A percentile compares a stretch with the other conserved stretches of the same genome.
These are phyloP conservation scores for Apiospora arundinis DNA, from an alignment of 2,329 filamentous ascomycete genomes.

Conservation along the genomic window DNA sequence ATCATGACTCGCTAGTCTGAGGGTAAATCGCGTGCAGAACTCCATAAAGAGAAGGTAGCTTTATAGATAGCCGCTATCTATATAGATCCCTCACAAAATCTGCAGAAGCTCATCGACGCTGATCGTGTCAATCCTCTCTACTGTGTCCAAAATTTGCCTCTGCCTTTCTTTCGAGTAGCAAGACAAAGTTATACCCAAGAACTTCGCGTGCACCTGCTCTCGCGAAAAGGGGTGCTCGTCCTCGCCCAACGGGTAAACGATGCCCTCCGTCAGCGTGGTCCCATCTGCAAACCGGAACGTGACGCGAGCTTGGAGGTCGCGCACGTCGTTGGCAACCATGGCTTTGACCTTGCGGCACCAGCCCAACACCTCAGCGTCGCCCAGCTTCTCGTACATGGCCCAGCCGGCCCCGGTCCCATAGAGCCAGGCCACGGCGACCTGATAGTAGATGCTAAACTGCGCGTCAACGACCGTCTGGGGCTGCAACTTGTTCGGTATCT, in stretches of 20 bases:
- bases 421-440: slow-evolving; percentile 37
- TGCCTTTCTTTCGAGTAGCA: slow-evolving; percentile 29
- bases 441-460: slow-evolving; percentile 40
- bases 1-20: neutral
- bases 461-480: slow-evolving; percentile 37
- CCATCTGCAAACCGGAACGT: slow-evolving; percentile 28
- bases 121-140: slow-evolving; percentile 28
- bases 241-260: slow-evolving; percentile 33
- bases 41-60: too few relatives aligned
- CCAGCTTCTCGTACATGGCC: slow-evolving; percentile 35
- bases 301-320: slow-evolving; percentile 28
- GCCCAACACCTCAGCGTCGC: slow-evolving; percentile 27
- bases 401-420: slow-evolving; percentile 34
- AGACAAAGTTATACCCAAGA: slow-evolving; percentile 31
- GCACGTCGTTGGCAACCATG: slow-evolving; percentile 25
- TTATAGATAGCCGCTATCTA: neutral
- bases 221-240: slow-evolving; percentile 31
- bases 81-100: slow-evolving; percentile 21
- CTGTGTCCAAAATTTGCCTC: slow-evolving; percentile 26
- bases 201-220: slow-evolving; percentile 33
- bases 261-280: slow-evolving; percentile 26
- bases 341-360: slow-evolving; percentile 33
- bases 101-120: slow-evolving; percentile 27
- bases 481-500: slow-evolving; percentile 33
- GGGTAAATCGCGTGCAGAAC: neutral